A percentile compares a stretch with the other conserved stretches of the same genome.
phyloP scores from a whole-genome alignment of 2,329 filamentous ascomycete species.

The Paecilomyces sp. region DNA sequence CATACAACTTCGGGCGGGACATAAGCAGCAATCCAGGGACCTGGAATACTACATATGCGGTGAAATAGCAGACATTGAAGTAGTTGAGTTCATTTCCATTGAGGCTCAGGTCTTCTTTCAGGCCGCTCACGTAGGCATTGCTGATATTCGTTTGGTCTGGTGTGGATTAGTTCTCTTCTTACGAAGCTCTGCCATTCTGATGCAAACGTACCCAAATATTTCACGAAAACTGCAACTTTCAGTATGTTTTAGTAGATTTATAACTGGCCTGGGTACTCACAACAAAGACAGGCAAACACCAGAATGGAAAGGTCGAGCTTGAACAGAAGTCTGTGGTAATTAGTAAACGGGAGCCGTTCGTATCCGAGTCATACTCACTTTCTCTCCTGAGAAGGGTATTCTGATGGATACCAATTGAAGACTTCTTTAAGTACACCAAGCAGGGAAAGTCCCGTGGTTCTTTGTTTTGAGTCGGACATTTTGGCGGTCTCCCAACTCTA shows the following conservation, averaged over 20 bases:
- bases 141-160: slow-evolving; percentile 25
- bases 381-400: slow-evolving; percentile 20
- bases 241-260: neutral
- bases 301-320: slow-evolving; percentile 25
- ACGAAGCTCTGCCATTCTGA: neutral
- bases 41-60: slow-evolving; percentile 24
- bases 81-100: slow-evolving; percentile 25
- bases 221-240: slow-evolving; percentile 12
- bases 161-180: neutral
- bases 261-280: slow-evolving; percentile 9
- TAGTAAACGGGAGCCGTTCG: neutral
- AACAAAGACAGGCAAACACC: slow-evolving; percentile 23
- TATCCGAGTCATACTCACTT: slow-evolving; percentile 10
- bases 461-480: neutral
- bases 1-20: slow-evolving; percentile 21
- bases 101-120: slow-evolving; percentile 24
- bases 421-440: slow-evolving; percentile 20
- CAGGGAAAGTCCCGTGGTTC: slow-evolving; percentile 4
- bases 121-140: slow-evolving; percentile 26
- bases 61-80: slow-evolving; percentile 19
- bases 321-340: slow-evolving; percentile 16
- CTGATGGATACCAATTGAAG: slow-evolving; percentile 26
- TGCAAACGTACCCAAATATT: slow-evolving; percentile 15
- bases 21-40: slow-evolving; percentile 21
- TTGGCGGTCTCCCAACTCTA: neutral